Conservation (phyloP, 2,329 filamentous ascomycete genomes). For the Anisogramma anomala region DNA sequence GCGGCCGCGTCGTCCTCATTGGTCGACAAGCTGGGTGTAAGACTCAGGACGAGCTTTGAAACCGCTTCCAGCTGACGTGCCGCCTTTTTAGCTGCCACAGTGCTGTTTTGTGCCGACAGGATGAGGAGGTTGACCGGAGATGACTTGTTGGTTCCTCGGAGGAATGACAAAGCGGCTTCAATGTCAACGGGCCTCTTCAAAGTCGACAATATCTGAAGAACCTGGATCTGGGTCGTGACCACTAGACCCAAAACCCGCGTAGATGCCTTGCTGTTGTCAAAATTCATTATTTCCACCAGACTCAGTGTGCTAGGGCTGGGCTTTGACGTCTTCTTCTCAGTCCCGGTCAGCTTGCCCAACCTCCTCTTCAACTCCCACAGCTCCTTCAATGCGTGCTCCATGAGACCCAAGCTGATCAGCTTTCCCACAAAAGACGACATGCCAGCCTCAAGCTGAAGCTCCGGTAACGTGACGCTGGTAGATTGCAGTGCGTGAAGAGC, state of each 20-base stretch:
- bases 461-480: conserved; percentile 41
- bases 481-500: conserved; percentile 49
- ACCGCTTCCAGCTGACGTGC: conserved; percentile 55
- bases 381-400: conserved; percentile 59
- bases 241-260: conserved; percentile 40
- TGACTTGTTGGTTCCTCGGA: conserved; percentile 39
- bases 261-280: conserved; percentile 33
- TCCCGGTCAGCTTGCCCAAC: conserved; percentile 32
- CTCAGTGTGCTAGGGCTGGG: conserved; percentile 24
- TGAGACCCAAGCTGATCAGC: conserved; percentile 51
- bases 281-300: conserved; percentile 51
- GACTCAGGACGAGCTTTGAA: conserved; percentile 51
- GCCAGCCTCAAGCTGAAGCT: conserved; percentile 60
- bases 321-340: conserved; percentile 24
- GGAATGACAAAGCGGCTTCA: conserved; percentile 43
- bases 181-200: conserved; percentile 48
- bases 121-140: conserved; percentile 50
- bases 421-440: conserved; percentile 59
- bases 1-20: conserved; percentile 47
- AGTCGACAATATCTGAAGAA: conserved; percentile 50
- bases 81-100: conserved; percentile 42
- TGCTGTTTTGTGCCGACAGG: conserved; percentile 30
- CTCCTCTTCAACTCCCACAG: conserved; percentile 53
- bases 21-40: conserved; percentile 56
- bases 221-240: conserved; percentile 53